A percentile compares a stretch with the other conserved stretches of the same genome.
Conservation (phyloP, 495 filamentous ascomycete genomes). For the Aspergillus bertholletiae region DNA sequence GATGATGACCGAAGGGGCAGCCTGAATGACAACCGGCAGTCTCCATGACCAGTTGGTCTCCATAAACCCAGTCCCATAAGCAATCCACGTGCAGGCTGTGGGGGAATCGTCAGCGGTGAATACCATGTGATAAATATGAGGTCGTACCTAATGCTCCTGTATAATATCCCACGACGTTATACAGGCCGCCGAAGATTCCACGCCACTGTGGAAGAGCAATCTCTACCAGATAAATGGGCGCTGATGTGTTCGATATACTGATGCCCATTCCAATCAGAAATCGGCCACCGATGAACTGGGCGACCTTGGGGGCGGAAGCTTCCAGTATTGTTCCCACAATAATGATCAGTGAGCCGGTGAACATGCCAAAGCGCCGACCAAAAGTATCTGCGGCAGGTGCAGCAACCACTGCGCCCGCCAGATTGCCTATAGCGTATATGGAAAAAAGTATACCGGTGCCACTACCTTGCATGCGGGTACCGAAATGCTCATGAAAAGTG, state of each 20-base stretch:
- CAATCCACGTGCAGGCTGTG: constrained; percentile 8
- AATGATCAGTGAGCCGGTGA: constrained; percentile 53
- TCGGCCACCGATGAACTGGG: constrained; percentile 63
- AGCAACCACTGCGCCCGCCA: constrained; percentile 45
- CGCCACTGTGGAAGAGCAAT: constrained; percentile 26
- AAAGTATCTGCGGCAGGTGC: constrained; percentile 48
- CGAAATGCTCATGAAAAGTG: constrained; percentile 33
- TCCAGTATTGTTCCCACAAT: constrained; percentile 56
- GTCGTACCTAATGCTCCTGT: constrained; percentile 2
- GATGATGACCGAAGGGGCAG: constrained; percentile 1
- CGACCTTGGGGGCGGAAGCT: constrained; percentile 37
- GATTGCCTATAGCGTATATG: constrained; percentile 53
- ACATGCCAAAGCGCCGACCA: constrained; percentile 63
- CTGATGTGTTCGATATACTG: not conserved
- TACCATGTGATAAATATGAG: not conserved
- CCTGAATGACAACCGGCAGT: constrained; percentile 52
- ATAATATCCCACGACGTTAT: constrained; percentile 10
- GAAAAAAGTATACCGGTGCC: constrained; percentile 51
- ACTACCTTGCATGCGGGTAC: constrained; percentile 25
- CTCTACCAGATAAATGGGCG: constrained; percentile 1
- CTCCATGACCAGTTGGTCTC: constrained; percentile 45
- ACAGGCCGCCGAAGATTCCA: constrained; percentile 12
- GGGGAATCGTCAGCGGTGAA: not conserved
- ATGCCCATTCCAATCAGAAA: constrained; percentile 53
- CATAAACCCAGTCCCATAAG: constrained; percentile 5